Evolutionary conservation across 2,329 filamentous ascomycete genomes (phyloP), one percentile per base, ranked within the genome.

Genomic region (Anthostomella pinea): DNA sequence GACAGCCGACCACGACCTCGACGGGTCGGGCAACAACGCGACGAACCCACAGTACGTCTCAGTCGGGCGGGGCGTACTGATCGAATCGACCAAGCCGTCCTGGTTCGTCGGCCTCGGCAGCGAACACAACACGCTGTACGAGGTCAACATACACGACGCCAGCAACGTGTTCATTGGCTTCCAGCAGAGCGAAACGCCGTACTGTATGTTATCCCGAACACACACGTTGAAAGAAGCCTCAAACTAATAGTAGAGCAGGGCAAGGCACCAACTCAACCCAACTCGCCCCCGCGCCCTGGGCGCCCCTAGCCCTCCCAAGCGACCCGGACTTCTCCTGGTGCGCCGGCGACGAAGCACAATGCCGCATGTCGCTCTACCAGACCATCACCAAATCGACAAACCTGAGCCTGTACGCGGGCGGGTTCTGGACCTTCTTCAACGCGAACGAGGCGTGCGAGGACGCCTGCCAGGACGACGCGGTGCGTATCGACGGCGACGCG

Each of bases 61-160:
- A 29, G 62, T 64, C 23, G 73, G 66, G 27, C 68, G 74, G 10
- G 70, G 72, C 20, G 52, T 67, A 0, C 58, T 73, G 3, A 58
- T 72, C 25, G 67, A 75, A 46, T 66, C 65, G 11, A 66, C 63
- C 11, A 59, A 62, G 6, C 69, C 70, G 3, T 73, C 68, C 15
- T 79, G 75, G 76, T 58, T 79, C 22, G 60, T 71, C 30, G 73
- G 71, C 18, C 72, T 70, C 3, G 66, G 66, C 1, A 69, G 67
- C 17, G 74, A 78, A 53, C 74, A 78, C 53, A 57, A 55, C 30
- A 62, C 65, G 5, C 54, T 78, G 21, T 78, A 78, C 54, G 68
- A 77, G 46, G 73, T 74, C 53, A 68, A 73, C 31, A 60, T 76
- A 39, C 57, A 67, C 42, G 60, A 62, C 23, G 68, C 68, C 2